These are phyloP conservation scores for Ceratobasidium sp. DNA, from an alignment of 1,284 basidiomycete species.

Conservation along the genomic window DNA sequence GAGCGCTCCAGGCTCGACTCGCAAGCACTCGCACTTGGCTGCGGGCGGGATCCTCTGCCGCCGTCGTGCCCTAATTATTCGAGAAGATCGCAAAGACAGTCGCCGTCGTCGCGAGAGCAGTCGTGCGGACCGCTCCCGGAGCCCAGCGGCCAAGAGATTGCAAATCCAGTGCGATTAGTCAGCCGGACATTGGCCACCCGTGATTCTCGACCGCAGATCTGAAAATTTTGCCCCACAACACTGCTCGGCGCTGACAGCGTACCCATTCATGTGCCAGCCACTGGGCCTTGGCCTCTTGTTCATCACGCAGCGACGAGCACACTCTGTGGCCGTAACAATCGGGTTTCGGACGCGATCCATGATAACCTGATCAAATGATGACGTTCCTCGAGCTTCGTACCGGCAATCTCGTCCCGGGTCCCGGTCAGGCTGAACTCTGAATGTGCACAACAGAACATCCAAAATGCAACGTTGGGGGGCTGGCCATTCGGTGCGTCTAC, in stretches of 20 bases:
- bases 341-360: constrained; percentile 26
- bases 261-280: constrained; percentile 5
- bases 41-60: background rate
- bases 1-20: constrained; percentile 32
- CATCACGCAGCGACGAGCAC: constrained; percentile 1
- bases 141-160: constrained; percentile 3
- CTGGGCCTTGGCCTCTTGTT: background rate
- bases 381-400: constrained; percentile 7
- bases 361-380: constrained; percentile 15
- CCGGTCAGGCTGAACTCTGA: background rate
- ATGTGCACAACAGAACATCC: background rate
- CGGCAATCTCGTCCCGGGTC: background rate
- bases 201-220: constrained; percentile 16
- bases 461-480: background rate
- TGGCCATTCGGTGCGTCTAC: background rate
- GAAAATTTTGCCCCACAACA: constrained; percentile 26
- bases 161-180: constrained; percentile 20
- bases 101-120: constrained; percentile 2
- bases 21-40: background rate
- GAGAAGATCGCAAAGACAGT: background rate
- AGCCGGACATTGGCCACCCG: constrained; percentile 24
- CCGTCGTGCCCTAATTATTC: background rate
- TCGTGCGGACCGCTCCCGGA: constrained; percentile 12
- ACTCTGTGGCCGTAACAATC: background rate
- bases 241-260: constrained; percentile 1